Evolutionary conservation across 1,284 basidiomycete genomes (phyloP), one percentile per base, ranked within the genome.

Genomic region (Tilletia walkeri): DNA sequence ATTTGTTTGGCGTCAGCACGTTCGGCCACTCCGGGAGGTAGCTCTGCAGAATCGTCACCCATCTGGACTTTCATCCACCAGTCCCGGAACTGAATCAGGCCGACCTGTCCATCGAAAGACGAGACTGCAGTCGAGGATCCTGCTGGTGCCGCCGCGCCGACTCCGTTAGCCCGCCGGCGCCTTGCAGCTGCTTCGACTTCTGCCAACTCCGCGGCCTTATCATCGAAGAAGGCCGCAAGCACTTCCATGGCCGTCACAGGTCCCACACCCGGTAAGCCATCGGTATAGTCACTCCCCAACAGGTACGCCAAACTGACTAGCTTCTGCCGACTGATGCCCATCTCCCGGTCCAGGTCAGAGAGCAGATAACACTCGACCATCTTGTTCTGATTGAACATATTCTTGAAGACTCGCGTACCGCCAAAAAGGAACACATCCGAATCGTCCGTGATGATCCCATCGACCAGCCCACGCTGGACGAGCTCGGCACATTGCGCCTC

Each of bases 311-410:
- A 86, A 47, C 91, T 88, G 66, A 99, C 89, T 45, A 99, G 89
- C 47, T 91, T 91, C 76, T 92, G 92, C 38, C 94, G 88, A 69
- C 92, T 91, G 16, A 99, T 86, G 1, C 93, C 91, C 5, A 99
- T 87, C 84, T 99, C 96, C 54, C 94, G 89, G 67, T 89, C 88
- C 68, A 99, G 88, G 83, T 99, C 96, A 0, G 89, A 85, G 5
- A 90, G 86, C 47, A 96, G 86, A 86, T 96, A 99, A 81, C 94
- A 95, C 84, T 99, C 95, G 70, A 98, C 95, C 9, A 93, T 96
- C 87, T 97, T 98, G 72, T 92, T 92, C 85, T 98, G 94, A 84
- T 98, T 98, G 87, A 99, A 99, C 91, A 99, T 96, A 84, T 99
- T 97, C 85, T 96, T 96, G 88, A 92, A 97, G 56, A 99, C 93